These are phyloP conservation scores for Starmerella apis DNA, from an alignment of 805 yeast species.

Conservation along the genomic window DNA sequence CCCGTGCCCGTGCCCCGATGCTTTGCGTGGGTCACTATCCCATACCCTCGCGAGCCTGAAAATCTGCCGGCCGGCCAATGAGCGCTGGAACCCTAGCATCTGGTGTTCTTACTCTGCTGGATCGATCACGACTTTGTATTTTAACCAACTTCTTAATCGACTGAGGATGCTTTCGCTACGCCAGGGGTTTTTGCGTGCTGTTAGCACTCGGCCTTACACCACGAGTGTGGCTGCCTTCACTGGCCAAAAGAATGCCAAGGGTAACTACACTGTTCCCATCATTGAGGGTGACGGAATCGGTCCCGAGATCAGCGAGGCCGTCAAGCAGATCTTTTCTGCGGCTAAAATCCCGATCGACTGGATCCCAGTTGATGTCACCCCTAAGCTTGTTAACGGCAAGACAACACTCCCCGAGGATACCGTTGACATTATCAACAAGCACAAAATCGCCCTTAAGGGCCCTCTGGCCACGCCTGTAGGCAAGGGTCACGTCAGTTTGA, in stretches of 20 bases:
- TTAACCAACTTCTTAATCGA: background rate
- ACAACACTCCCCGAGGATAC: constrained; percentile 90
- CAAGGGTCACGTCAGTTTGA: constrained; percentile 95
- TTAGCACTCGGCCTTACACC: constrained; percentile 7
- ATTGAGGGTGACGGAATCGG: constrained; percentile 99
- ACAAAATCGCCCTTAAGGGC: constrained; percentile 93
- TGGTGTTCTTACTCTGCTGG: background rate
- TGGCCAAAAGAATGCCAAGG: constrained; percentile 39
- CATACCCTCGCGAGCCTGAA: constrained; percentile 1
- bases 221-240: constrained; percentile 35
- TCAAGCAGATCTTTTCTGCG: constrained; percentile 83
- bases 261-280: constrained; percentile 85
- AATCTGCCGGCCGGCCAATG: constrained; percentile 10
- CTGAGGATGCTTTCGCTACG: constrained; percentile 16
- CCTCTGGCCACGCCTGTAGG: constrained; percentile 98
- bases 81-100: constrained; percentile 6
- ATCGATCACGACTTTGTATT: background rate
- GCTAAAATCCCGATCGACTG: constrained; percentile 94
- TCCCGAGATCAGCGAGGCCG: constrained; percentile 86
- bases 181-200: constrained; percentile 13
- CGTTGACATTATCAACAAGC: constrained; percentile 81
- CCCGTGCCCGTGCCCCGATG: background rate
- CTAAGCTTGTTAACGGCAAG: constrained; percentile 79
- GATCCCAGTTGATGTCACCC: constrained; percentile 96
- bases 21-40: background rate